Percentiles rank a stretch among this genome's conserved stretches.
Conservation (phyloP, 2,329 filamentous ascomycete species). For the Zymoseptoria brevis region DNA sequence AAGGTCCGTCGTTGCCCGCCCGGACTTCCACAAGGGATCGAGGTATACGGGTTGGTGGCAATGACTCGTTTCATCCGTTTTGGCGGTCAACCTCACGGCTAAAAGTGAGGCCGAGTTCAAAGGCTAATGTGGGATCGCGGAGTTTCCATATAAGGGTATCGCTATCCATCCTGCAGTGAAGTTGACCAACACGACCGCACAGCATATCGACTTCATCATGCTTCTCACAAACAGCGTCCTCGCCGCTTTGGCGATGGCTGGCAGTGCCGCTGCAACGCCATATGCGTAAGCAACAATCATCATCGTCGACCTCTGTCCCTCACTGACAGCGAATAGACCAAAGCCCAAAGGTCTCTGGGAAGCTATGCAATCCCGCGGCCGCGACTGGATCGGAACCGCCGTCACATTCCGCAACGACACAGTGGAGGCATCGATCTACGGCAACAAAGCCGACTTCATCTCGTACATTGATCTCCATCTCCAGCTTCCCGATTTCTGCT, state of each 20-base stretch:
- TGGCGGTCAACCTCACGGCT: neutral
- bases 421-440: constrained; percentile 14
- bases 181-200: neutral
- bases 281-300: neutral
- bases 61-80: neutral
- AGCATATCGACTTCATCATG: neutral
- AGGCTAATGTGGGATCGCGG: neutral
- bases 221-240: neutral
- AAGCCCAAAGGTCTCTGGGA: constrained; percentile 8
- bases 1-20: too few species aligned
- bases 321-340: neutral
- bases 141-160: neutral
- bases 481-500: neutral
- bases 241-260: neutral
- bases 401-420: constrained; percentile 28
- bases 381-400: constrained; percentile 31
- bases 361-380: constrained; percentile 17
- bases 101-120: neutral
- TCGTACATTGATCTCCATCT: neutral
- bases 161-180: neutral
- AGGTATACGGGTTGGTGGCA: neutral
- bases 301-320: neutral
- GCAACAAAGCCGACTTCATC: constrained; percentile 20
- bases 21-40: neutral
- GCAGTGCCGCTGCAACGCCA: neutral